Conservation (phyloP, 352 stramenopile genomes). For the Aphanomyces astaci region DNA sequence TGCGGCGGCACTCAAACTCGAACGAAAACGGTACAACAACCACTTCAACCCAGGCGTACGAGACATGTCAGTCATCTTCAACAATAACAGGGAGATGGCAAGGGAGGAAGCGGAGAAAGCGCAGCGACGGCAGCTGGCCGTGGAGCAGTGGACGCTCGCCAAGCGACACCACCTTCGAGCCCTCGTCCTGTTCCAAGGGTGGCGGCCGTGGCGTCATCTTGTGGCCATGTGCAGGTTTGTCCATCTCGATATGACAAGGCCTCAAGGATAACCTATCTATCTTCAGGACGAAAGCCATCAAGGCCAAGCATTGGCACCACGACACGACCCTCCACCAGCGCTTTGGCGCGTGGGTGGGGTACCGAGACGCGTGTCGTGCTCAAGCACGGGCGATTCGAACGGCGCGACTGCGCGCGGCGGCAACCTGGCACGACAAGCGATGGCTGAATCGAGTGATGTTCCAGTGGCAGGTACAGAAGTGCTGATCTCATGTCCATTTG, state of each 20-base stretch:
- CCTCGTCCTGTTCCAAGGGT: not conserved
- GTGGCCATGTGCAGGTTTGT: not conserved
- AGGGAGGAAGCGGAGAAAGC: not conserved
- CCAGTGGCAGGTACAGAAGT: slow-evolving; percentile 5
- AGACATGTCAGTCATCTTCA: too few relatives aligned
- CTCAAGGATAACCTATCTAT: not conserved
- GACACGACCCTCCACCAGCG: not conserved
- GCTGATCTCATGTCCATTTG: too few relatives aligned
- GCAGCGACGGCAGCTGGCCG: not conserved
- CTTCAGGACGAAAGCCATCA: not conserved
- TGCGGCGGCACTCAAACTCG: not conserved
- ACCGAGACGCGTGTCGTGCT: not conserved
- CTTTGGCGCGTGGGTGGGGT: not conserved
- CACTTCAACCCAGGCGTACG: too few relatives aligned
- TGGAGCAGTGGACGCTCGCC: slow-evolving; percentile 1
- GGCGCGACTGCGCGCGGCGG: not conserved
- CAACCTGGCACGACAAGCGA: not conserved
- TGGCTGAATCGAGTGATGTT: not conserved
- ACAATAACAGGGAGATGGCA: not conserved
- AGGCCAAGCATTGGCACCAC: slow-evolving; percentile 8
- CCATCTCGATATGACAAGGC: not conserved
- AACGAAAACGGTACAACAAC: slow-evolving; percentile 9
- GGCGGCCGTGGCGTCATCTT: not conserved
- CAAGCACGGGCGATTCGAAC: not conserved
- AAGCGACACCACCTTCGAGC: not conserved